phyloP scores from a whole-genome alignment of 257 asterid genomes.

The Galeopsis tetrahit region DNA sequence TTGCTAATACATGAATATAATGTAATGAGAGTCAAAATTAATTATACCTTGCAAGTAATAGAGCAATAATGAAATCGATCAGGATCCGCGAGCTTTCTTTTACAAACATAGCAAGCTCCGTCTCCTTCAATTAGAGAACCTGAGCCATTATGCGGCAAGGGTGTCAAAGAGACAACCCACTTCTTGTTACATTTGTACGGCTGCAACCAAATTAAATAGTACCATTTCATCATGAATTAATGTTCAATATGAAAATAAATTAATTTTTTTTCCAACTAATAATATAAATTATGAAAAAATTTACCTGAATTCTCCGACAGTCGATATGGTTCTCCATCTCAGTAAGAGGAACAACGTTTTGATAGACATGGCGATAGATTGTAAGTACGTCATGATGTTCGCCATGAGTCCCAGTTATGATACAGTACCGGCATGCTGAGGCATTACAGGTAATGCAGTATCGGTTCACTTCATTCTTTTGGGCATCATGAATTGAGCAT shows the following conservation, averaged over 20 bases:
- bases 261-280: no score
- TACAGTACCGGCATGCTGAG: slow-evolving; percentile 42
- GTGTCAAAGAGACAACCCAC: slow-evolving; percentile 48
- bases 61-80: slow-evolving; percentile 44
- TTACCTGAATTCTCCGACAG: slow-evolving; percentile 46
- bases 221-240: background rate
- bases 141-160: slow-evolving; percentile 52
- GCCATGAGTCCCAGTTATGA: slow-evolving; percentile 28
- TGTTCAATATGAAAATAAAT: no score
- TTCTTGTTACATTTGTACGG: slow-evolving; percentile 50
- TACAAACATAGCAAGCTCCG: slow-evolving; percentile 48
- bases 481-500: slow-evolving; percentile 37
- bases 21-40: background rate
- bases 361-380: slow-evolving; percentile 28
- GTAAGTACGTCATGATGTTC: slow-evolving; percentile 37
- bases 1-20: no score
- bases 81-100: slow-evolving; percentile 44
- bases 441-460: no score
- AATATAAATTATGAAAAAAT: no score
- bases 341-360: slow-evolving; percentile 37
- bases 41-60: slow-evolving; percentile 60
- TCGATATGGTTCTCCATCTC: slow-evolving; percentile 39
- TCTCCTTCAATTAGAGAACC: slow-evolving; percentile 48
- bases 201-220: slow-evolving; percentile 29
- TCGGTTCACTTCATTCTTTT: slow-evolving; percentile 34